phyloP scores from a whole-genome alignment of 2,329 filamentous ascomycete species.

The Ophioceras dolichostomum region DNA sequence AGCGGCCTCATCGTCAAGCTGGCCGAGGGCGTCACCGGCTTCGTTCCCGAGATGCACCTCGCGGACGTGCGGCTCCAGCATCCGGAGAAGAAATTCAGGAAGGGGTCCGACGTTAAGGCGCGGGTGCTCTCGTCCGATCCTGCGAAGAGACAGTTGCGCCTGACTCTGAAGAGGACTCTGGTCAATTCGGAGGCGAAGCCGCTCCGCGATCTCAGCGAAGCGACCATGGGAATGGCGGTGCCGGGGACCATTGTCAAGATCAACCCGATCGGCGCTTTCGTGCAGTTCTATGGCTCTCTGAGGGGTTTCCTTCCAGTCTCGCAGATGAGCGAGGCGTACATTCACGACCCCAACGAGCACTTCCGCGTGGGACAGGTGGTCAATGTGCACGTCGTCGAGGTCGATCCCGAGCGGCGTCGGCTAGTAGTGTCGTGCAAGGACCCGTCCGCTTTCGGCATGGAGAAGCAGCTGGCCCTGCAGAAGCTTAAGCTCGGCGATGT shows the following conservation, averaged over 20 bases:
- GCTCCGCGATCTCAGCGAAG: constrained; percentile 65
- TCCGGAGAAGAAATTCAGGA: constrained; percentile 91
- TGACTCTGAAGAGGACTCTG: constrained; percentile 90
- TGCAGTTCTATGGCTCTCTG: constrained; percentile 82
- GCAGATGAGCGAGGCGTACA: constrained; percentile 97
- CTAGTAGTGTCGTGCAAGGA: constrained; percentile 92
- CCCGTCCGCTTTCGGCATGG: constrained; percentile 59
- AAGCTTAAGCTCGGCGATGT: constrained; percentile 60
- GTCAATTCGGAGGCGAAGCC: constrained; percentile 79
- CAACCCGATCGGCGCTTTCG: constrained; percentile 64
- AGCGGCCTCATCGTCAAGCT: constrained; percentile 73
- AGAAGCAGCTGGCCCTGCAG: constrained; percentile 66
- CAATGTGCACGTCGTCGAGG: constrained; percentile 73
- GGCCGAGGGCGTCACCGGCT: constrained; percentile 76
- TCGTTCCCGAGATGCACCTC: constrained; percentile 79
- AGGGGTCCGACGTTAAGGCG: constrained; percentile 73
- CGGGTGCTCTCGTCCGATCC: constrained; percentile 72
- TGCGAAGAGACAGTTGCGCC: constrained; percentile 63
- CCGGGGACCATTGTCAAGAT: constrained; percentile 83
- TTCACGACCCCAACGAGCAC: constrained; percentile 77
- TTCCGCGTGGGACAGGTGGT: constrained; percentile 87
- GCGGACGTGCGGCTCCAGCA: constrained; percentile 80
- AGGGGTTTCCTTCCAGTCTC: constrained; percentile 82
- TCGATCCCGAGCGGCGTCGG: constrained; percentile 57
- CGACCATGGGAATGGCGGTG: constrained; percentile 62